Percentiles rank a stretch among this genome's conserved stretches.
Conservation (phyloP, 768 basidiomycete genomes). For the Coprinopsis cinerea region DNA sequence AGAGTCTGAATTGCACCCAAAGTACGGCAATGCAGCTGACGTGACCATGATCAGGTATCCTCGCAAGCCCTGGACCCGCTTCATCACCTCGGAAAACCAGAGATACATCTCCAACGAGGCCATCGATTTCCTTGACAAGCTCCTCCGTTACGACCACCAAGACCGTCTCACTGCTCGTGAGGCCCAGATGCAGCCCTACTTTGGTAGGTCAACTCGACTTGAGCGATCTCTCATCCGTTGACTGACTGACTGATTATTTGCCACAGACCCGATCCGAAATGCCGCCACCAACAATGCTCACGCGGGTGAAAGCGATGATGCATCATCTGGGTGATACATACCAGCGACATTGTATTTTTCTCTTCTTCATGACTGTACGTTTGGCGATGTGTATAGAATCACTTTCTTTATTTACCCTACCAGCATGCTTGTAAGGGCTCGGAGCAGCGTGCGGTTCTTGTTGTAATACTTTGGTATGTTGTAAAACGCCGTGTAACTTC, state of each 20-base stretch:
- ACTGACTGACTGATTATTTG: slow-evolving; percentile 14
- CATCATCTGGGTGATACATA: slow-evolving; percentile 36
- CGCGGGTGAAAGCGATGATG: slow-evolving; percentile 62
- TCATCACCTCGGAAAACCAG: slow-evolving; percentile 94
- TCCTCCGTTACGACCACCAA: slow-evolving; percentile 95
- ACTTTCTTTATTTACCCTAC: slow-evolving; percentile 22
- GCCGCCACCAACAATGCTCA: slow-evolving; percentile 33
- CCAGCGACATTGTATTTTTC: slow-evolving; percentile 19
- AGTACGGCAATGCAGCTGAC: background rate
- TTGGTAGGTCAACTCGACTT: slow-evolving; percentile 45
- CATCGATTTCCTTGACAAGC: slow-evolving; percentile 92
- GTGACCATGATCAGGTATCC: slow-evolving; percentile 49
- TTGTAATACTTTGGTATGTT: too few species aligned
- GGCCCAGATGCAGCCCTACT: slow-evolving; percentile 90
- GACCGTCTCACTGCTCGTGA: slow-evolving; percentile 93
- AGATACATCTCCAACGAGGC: slow-evolving; percentile 96
- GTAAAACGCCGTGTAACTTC: too few species aligned
- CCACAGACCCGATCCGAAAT: slow-evolving; percentile 61
- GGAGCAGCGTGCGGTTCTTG: background rate
- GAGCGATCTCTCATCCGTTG: slow-evolving; percentile 11
- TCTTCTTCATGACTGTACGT: slow-evolving; percentile 24
- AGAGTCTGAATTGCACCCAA: slow-evolving; percentile 14
- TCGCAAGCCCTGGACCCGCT: slow-evolving; percentile 91
- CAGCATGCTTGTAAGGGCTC: slow-evolving; percentile 4
- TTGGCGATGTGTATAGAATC: slow-evolving; percentile 31